Evolutionary conservation across 495 filamentous ascomycete genomes (phyloP), one percentile per base, ranked within the genome.

Genomic region (Penicillium robsamsonii): DNA sequence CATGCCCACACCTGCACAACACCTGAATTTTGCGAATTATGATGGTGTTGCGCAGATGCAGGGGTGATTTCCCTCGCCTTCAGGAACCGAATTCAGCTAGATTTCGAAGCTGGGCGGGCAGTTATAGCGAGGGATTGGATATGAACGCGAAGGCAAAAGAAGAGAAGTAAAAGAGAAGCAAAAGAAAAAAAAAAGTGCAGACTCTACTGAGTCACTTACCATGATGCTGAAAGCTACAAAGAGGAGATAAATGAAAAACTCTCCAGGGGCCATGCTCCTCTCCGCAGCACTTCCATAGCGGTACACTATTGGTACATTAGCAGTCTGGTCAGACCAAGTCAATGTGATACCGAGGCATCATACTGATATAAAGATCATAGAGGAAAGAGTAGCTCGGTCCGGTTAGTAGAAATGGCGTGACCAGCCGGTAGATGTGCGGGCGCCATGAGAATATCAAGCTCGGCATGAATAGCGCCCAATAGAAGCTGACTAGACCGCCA

Each of bases 51-150:
- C 70, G 74, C 78, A 80, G 81, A 81, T 84, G 83, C 82, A 87
- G 84, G 88, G 91, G 88, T 87, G 80, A 87, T 97, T 90, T 97
- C 81, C 92, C 92, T 96, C 92, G 80, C 76, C 87, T 91, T 82
- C 89, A 96, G 91, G 92, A 96, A 96, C 90, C 92, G 91, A 85
- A 40, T 82, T 85, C 89, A 93, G 90, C 81, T 85, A 85, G 74
- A 54, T 54, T 65, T 70, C 53, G 71, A 72, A 82, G 81, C 91
- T 92, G 90, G 83, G 84, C 91, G 92, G 90, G 92, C 92, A 97
- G 92, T 88, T 89, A 90, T 87, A 88, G 79, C 80, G 90, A 92
- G 88, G 89, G 87, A 56, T 49, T 47, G 27, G 15, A 55, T 53
- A 62, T 56, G 15, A 31, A 42, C 24, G 38, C 25, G 38, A 52